These are phyloP conservation scores for Anthracocystis panici-leucophaei DNA, from an alignment of 1,284 basidiomycete species.

Conservation along the genomic window DNA sequence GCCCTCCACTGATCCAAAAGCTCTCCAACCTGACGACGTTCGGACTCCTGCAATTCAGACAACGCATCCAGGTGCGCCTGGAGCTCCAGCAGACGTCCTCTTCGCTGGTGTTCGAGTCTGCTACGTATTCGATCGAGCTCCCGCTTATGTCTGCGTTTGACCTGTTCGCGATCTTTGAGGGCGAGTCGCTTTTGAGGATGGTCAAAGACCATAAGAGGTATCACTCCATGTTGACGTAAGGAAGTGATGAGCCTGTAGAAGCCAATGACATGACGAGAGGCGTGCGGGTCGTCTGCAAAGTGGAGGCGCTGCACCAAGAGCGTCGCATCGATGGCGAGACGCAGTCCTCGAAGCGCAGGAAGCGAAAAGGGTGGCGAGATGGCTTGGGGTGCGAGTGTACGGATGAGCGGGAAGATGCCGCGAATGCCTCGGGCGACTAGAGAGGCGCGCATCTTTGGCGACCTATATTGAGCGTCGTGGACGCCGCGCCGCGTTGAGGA, in stretches of 20 bases:
- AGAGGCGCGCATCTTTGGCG: slow-evolving; percentile 29
- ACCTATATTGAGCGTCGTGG: not conserved
- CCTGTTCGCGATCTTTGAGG: slow-evolving; percentile 54
- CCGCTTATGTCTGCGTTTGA: slow-evolving; percentile 47
- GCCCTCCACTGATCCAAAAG: slow-evolving; percentile 34
- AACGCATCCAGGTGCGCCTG: slow-evolving; percentile 28
- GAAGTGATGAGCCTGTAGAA: slow-evolving; percentile 55
- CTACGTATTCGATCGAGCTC: slow-evolving; percentile 46
- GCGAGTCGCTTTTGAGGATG: slow-evolving; percentile 53
- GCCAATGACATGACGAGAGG: slow-evolving; percentile 58
- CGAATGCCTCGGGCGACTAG: slow-evolving; percentile 31
- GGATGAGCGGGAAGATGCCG: slow-evolving; percentile 57
- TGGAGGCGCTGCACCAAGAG: slow-evolving; percentile 53
- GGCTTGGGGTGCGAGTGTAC: slow-evolving; percentile 26
- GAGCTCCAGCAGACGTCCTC: slow-evolving; percentile 28
- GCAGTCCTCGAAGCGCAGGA: slow-evolving; percentile 33
- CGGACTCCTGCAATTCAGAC: slow-evolving; percentile 16
- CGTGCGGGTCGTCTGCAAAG: slow-evolving; percentile 54
- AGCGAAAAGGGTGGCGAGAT: slow-evolving; percentile 40
- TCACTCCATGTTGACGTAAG: slow-evolving; percentile 44
- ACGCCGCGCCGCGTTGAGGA: no score
- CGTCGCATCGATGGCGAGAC: slow-evolving; percentile 61
- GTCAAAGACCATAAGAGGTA: slow-evolving; percentile 64
- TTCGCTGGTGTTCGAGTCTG: slow-evolving; percentile 39
- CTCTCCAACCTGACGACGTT: slow-evolving; percentile 38